Conservation (phyloP, 352 stramenopile genomes). For the Pythium monospermum region DNA sequence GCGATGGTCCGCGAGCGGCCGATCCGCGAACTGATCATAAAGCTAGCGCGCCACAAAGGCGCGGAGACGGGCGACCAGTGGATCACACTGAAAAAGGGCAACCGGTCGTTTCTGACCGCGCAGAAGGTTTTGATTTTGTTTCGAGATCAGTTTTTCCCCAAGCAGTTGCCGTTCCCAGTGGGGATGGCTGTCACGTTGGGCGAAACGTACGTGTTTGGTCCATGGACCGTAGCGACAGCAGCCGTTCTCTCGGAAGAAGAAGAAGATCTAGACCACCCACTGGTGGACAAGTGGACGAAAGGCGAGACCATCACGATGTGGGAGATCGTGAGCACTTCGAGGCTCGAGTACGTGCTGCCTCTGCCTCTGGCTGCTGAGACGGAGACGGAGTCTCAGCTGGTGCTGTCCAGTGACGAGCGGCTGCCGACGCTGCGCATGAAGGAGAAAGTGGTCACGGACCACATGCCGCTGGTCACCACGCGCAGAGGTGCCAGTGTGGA, state of each 20-base stretch:
- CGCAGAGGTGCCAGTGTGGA: background rate
- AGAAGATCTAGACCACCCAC: conserved; percentile 7
- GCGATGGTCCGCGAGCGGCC: conserved; percentile 85
- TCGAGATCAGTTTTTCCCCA: conserved; percentile 67
- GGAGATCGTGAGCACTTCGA: conserved; percentile 45
- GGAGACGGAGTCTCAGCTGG: conserved; percentile 36
- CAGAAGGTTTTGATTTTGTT: conserved; percentile 72
- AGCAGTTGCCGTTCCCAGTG: conserved; percentile 17
- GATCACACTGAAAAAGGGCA: conserved; percentile 83
- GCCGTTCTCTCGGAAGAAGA: conserved; percentile 9
- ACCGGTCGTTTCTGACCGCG: conserved; percentile 68
- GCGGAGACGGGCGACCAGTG: conserved; percentile 45
- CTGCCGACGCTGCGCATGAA: conserved; percentile 45
- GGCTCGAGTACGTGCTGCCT: conserved; percentile 59
- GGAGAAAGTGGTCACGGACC: conserved; percentile 72
- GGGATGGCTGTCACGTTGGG: conserved; percentile 22
- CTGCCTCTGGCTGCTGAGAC: too few relatives aligned
- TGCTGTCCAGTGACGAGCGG: conserved; percentile 54
- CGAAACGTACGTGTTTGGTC: conserved; percentile 46
- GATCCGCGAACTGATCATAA: conserved; percentile 66
- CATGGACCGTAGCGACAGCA: conserved; percentile 44
- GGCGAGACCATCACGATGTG: conserved; percentile 43
- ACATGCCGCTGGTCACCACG: conserved; percentile 59
- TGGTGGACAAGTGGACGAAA: conserved; percentile 22
- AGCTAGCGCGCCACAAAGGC: conserved; percentile 46